Conservation (phyloP, 2,329 filamentous ascomycete genomes). For the Aspergillus caelatus region DNA sequence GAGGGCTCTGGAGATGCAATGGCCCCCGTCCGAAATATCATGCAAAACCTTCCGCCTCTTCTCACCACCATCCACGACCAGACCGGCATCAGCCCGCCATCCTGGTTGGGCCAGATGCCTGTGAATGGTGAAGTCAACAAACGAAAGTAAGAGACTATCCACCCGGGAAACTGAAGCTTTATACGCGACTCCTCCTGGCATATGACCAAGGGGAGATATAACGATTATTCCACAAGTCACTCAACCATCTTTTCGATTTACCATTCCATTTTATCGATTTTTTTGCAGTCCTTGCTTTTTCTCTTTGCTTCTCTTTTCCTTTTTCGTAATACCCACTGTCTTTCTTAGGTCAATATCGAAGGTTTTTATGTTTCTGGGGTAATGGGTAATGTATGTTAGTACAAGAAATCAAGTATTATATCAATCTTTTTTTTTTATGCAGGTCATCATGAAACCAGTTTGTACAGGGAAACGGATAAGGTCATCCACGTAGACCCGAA, state of each 20-base stretch:
- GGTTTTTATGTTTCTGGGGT: too few species aligned
- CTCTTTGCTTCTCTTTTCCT: not conserved
- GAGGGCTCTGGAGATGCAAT: slow-evolving; percentile 55
- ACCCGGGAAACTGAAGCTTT: not conserved
- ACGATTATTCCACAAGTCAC: not conserved
- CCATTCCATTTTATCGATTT: not conserved
- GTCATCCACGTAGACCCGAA: not conserved
- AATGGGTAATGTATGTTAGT: not conserved
- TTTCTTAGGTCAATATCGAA: not conserved
- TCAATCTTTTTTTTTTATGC: not conserved
- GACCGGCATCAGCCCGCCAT: slow-evolving; percentile 78
- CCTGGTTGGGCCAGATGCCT: slow-evolving; percentile 67
- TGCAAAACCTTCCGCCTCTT: slow-evolving; percentile 80
- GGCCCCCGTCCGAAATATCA: slow-evolving; percentile 74
- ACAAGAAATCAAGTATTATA: not conserved
- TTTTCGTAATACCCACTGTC: not conserved
- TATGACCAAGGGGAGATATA: not conserved
- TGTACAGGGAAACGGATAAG: not conserved
- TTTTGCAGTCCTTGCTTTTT: not conserved
- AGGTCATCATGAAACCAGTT: not conserved
- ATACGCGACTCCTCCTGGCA: not conserved
- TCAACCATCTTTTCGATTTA: not conserved
- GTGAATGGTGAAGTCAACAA: not conserved
- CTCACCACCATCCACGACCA: slow-evolving; percentile 87
- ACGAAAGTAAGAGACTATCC: not conserved